phyloP scores from a whole-genome alignment of 371 early-diverging fungal species.

The Syncephalis fuscata region DNA sequence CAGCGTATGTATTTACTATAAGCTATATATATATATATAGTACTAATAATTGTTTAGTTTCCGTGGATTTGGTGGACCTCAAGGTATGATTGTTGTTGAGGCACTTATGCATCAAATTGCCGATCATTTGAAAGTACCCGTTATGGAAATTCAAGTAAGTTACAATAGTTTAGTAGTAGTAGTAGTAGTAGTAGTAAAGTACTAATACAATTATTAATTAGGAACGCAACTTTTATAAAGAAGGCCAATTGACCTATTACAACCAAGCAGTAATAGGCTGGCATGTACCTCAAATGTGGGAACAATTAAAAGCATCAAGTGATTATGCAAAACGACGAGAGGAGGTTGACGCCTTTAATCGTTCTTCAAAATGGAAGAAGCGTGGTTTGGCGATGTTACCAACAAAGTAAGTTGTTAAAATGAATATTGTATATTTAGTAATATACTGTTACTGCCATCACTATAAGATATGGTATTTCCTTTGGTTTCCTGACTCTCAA shows the following conservation, averaged over 20 bases:
- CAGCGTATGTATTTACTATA: constrained; percentile 25
- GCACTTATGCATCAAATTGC: constrained; percentile 50
- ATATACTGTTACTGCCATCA: no score
- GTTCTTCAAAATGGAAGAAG: constrained; percentile 37
- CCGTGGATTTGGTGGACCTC: constrained; percentile 61
- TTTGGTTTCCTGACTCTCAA: constrained; percentile 44
- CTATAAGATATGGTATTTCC: constrained; percentile 24
- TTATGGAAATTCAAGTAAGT: constrained; percentile 26
- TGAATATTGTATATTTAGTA: not conserved
- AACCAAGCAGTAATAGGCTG: constrained; percentile 39
- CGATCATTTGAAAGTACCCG: constrained; percentile 26
- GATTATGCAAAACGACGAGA: constrained; percentile 20
- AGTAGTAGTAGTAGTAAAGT: not conserved
- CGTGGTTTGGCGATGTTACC: constrained; percentile 52
- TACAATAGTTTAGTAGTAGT: not conserved
- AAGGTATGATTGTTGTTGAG: constrained; percentile 58
- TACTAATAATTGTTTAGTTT: constrained; percentile 12
- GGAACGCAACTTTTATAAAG: constrained; percentile 42
- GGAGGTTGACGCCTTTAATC: constrained; percentile 40
- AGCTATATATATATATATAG: constrained; percentile 4
- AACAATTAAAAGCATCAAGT: constrained; percentile 23
- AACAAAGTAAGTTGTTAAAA: constrained; percentile 24
- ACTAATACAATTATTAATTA: not conserved
- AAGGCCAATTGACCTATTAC: constrained; percentile 46
- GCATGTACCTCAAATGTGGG: constrained; percentile 44